Evolutionary conservation across 2,329 filamentous ascomycete species (phyloP).

Genomic region (Verticillium longisporum): DNA sequence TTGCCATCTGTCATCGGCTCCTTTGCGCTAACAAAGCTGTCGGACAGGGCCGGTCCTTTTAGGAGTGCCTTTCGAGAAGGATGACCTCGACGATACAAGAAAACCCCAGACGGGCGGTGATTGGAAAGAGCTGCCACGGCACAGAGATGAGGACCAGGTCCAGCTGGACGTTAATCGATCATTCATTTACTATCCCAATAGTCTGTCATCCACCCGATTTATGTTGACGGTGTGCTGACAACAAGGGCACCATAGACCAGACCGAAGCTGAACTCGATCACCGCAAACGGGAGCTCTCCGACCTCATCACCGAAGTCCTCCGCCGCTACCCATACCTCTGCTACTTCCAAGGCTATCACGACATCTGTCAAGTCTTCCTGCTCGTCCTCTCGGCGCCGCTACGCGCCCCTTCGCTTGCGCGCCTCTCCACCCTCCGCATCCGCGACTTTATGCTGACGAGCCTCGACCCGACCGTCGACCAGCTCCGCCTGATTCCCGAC

Average conservation of each 20-base stretch:
- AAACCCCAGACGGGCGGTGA: conserved; percentile 11
- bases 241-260: conserved; percentile 45
- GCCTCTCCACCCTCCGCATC: conserved; percentile 85
- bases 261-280: conserved; percentile 60
- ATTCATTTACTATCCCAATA: conserved; percentile 92
- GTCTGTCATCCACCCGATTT: conserved; percentile 38
- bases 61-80: conserved; percentile 23
- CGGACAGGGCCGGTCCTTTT: conserved; percentile 56
- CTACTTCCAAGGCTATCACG: conserved; percentile 98
- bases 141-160: conserved; percentile 86
- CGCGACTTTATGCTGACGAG: conserved; percentile 96
- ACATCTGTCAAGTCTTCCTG: conserved; percentile 93
- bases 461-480: conserved; percentile 70
- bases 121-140: conserved; percentile 63
- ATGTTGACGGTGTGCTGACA: conserved; percentile 5
- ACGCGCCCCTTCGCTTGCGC: conserved; percentile 60
- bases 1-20: background rate
- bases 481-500: conserved; percentile 81
- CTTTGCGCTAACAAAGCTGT: background rate
- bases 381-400: conserved; percentile 64
- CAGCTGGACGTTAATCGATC: conserved; percentile 87
- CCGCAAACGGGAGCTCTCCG: conserved; percentile 70
- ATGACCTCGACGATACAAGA: conserved; percentile 7
- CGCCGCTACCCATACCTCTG: conserved; percentile 75
- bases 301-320: conserved; percentile 74